Conservation (phyloP, 225 moss, liverwort and hornwort genomes). For the Ulota crispa region DNA sequence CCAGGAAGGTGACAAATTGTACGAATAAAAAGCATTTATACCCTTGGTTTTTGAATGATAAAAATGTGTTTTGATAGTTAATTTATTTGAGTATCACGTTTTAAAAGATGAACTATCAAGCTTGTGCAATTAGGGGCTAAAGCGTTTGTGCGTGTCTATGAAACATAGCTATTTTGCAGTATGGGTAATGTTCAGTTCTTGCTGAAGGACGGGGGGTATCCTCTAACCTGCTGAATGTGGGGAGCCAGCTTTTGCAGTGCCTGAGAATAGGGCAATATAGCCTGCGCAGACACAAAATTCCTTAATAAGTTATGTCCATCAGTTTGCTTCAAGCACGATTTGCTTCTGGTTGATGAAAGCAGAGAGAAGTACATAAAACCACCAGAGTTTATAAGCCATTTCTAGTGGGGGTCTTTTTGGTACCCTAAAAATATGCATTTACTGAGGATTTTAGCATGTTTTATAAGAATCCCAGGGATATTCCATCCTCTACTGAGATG, state of each 20-base stretch:
- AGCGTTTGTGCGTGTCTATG: background rate
- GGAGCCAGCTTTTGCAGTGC: slow-evolving; percentile 94
- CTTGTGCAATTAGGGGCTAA: background rate
- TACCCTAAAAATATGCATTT: background rate
- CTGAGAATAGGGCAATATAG: slow-evolving; percentile 95
- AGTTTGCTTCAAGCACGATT: slow-evolving; percentile 19
- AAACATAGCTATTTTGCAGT: background rate
- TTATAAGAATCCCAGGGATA: background rate
- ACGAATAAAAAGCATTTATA: background rate
- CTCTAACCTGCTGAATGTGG: slow-evolving; percentile 83
- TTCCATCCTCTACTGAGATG: background rate
- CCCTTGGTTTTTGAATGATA: background rate
- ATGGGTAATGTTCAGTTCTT: background rate
- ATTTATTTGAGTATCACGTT: background rate
- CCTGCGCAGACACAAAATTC: slow-evolving; percentile 46
- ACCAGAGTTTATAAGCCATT: background rate
- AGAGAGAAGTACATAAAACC: background rate
- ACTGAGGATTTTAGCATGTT: background rate
- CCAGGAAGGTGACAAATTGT: background rate
- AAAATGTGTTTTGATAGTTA: background rate
- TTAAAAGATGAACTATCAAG: background rate
- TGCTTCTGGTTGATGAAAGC: background rate
- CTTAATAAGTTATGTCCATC: background rate
- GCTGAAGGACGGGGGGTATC: background rate
- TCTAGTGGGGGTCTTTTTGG: background rate